Conservation (phyloP, 2,329 filamentous ascomycete genomes). For the Neonectria coccinea region DNA sequence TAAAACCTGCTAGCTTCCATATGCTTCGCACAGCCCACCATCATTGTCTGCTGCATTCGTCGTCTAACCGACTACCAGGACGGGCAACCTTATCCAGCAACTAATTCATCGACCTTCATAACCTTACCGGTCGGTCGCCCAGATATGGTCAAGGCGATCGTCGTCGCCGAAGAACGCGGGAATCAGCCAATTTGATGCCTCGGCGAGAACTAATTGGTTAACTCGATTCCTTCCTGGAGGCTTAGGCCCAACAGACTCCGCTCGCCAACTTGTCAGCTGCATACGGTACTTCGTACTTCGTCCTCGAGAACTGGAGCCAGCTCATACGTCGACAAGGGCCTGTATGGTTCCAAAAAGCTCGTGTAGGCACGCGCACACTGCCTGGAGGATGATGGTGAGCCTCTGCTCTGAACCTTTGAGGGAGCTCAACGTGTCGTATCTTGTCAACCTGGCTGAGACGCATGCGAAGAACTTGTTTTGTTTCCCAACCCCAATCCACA, state of each 20-base stretch:
- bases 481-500: neutral
- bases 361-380: neutral
- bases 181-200: neutral
- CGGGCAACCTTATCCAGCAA: neutral
- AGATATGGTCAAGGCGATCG: neutral
- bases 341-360: neutral
- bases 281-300: neutral
- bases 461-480: neutral
- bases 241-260: too few species aligned
- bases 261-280: neutral
- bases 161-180: neutral
- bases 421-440: neutral
- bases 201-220: neutral
- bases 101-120: neutral
- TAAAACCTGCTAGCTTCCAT: slow-evolving; percentile 12
- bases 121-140: neutral
- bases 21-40: slow-evolving; percentile 3
- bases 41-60: neutral
- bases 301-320: neutral
- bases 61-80: neutral
- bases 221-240: too few species aligned
- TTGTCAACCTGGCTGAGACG: neutral
- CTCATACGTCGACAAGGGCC: neutral
- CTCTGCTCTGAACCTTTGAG: neutral
- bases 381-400: neutral